A percentile compares a stretch with the other conserved stretches of the same genome.
phyloP scores from a whole-genome alignment of 1,284 basidiomycete genomes.

The Neolentinus lepideus region DNA sequence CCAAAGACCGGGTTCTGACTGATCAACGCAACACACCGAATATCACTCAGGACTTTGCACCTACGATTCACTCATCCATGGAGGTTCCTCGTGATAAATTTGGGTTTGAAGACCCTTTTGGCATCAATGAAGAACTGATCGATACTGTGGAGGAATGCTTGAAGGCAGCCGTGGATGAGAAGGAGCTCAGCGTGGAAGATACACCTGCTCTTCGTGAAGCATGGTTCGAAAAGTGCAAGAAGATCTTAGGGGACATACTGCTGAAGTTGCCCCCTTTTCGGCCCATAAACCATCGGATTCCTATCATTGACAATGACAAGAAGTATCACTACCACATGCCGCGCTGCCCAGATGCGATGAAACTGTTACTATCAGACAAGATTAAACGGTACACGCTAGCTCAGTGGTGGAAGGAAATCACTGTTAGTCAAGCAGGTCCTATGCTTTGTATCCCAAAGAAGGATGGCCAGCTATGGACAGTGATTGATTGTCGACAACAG shows the following conservation, averaged over 20 bases:
- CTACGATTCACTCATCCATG: background rate
- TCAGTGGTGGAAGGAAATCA: constrained; percentile 8
- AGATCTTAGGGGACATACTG: constrained; percentile 17
- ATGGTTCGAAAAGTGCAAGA: constrained; percentile 13
- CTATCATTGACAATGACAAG: constrained; percentile 18
- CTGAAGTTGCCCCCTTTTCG: constrained; percentile 17
- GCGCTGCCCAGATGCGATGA: constrained; percentile 18
- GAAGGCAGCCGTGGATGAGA: background rate
- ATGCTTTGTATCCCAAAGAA: constrained; percentile 9
- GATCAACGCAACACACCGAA: background rate
- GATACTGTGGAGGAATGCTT: background rate
- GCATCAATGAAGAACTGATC: background rate
- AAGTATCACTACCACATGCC: constrained; percentile 19
- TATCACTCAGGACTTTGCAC: background rate
- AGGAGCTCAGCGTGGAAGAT: constrained; percentile 8
- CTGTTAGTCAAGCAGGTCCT: constrained; percentile 4
- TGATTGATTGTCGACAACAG: constrained; percentile 8
- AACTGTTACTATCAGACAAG: constrained; percentile 14
- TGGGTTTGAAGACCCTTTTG: background rate
- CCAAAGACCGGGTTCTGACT: background rate
- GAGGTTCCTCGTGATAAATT: background rate
- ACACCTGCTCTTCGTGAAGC: constrained; percentile 8
- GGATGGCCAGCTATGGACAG: constrained; percentile 9
- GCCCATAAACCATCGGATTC: constrained; percentile 25
- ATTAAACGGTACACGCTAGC: constrained; percentile 6